Conservation (phyloP, 176 grass and related monocot genomes). For the Rhynchospora tenuis region DNA sequence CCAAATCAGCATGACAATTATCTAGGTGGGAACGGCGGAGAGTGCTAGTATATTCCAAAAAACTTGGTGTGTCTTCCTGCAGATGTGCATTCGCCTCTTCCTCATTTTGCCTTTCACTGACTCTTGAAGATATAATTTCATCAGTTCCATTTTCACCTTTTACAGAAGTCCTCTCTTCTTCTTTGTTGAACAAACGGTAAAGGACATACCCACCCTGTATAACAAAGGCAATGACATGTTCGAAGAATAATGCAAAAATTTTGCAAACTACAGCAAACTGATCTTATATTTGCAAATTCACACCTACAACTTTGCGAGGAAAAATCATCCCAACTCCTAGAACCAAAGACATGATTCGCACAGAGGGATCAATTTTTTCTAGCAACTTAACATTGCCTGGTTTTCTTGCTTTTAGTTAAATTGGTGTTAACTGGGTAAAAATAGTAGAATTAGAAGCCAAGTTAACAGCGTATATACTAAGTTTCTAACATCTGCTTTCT, state of each 20-base stretch:
- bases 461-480: not conserved
- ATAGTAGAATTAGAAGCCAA: not conserved
- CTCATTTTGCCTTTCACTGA: constrained; percentile 15
- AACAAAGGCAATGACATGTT: constrained; percentile 4
- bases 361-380: not conserved
- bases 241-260: not conserved
- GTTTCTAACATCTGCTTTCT: not conserved
- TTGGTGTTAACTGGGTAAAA: not conserved
- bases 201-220: constrained; percentile 51
- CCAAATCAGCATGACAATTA: not conserved
- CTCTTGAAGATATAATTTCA: constrained; percentile 19
- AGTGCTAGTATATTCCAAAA: not conserved
- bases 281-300: not conserved
- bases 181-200: constrained; percentile 46
- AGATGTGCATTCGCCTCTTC: constrained; percentile 10
- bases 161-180: constrained; percentile 34
- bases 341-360: not conserved
- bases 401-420: not conserved
- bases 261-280: not conserved
- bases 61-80: not conserved
- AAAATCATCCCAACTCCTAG: not conserved
- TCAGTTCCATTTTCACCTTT: constrained; percentile 22
- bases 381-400: not conserved
- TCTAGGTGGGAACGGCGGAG: not conserved
- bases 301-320: not conserved